These are phyloP conservation scores for Mycena rebaudengoi DNA, from an alignment of 768 basidiomycete genomes.

Conservation along the genomic window DNA sequence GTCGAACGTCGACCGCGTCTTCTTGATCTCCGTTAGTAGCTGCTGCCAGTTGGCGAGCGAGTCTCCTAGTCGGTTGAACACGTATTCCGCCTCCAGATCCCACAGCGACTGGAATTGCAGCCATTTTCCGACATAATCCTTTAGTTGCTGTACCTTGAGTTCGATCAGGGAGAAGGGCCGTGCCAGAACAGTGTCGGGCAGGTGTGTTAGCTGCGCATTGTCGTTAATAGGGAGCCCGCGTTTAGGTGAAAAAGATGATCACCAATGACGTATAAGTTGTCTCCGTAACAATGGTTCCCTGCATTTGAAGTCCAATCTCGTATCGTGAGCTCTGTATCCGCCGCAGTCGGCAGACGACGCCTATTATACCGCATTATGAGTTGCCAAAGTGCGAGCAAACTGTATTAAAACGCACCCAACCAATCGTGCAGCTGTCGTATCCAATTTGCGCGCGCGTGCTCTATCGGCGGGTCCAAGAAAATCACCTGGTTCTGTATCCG, in stretches of 20 bases:
- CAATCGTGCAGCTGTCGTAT: constrained; percentile 89
- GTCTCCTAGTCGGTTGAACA: constrained; percentile 95
- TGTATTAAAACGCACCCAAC: too few relatives aligned
- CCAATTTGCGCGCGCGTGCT: constrained; percentile 91
- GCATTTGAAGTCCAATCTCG: constrained; percentile 95
- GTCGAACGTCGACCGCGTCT: constrained; percentile 95
- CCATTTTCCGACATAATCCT: constrained; percentile 96
- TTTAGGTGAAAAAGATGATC: constrained; percentile 32
- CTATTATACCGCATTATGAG: too few relatives aligned
- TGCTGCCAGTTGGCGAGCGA: constrained; percentile 95
- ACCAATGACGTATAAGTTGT: constrained; percentile 87
- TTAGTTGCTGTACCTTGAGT: constrained; percentile 85
- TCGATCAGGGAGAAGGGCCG: constrained; percentile 90
- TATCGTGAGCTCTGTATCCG: constrained; percentile 96
- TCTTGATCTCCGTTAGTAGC: constrained; percentile 95
- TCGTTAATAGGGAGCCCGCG: constrained; percentile 19
- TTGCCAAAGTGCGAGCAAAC: too few relatives aligned
- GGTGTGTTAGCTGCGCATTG: constrained; percentile 67
- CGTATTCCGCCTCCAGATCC: constrained; percentile 97
- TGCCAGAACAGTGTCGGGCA: constrained; percentile 77
- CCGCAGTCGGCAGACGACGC: constrained; percentile 85
- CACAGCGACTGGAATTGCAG: constrained; percentile 98
- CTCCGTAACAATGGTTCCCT: constrained; percentile 68
- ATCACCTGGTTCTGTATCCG: constrained; percentile 99
- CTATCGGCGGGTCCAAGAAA: constrained; percentile 97